Conservation (phyloP, 768 basidiomycete genomes). For the Coprinellus micaceus region DNA sequence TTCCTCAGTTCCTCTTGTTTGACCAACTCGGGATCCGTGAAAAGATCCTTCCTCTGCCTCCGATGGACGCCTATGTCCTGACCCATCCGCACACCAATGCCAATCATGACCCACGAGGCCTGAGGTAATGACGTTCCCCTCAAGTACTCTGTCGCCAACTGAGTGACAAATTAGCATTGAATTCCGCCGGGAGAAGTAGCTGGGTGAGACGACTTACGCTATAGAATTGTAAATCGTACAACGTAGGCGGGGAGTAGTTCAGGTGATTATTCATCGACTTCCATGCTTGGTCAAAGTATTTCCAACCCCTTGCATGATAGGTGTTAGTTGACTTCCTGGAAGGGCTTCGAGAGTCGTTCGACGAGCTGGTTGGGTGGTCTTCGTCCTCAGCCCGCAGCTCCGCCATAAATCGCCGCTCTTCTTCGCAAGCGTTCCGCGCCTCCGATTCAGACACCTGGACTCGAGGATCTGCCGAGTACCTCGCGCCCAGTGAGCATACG, state of each 20-base stretch:
- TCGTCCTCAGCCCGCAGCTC: neutral
- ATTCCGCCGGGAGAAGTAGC: constrained; percentile 17
- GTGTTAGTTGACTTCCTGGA: neutral
- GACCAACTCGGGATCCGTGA: constrained; percentile 21
- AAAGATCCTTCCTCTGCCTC: constrained; percentile 23
- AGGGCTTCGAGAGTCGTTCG: neutral
- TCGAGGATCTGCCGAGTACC: constrained; percentile 51
- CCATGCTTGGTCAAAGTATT: constrained; percentile 57
- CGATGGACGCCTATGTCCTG: constrained; percentile 79
- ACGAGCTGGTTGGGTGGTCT: neutral
- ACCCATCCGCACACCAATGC: constrained; percentile 67
- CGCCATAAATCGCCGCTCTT: neutral
- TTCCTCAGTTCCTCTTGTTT: constrained; percentile 30
- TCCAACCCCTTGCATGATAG: constrained; percentile 51
- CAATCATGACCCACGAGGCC: constrained; percentile 64
- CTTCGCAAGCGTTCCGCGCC: constrained; percentile 8
- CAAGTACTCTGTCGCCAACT: constrained; percentile 52
- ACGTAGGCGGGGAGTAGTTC: constrained; percentile 49
- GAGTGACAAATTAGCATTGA: constrained; percentile 11
- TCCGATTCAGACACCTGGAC: constrained; percentile 31
- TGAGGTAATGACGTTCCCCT: constrained; percentile 58
- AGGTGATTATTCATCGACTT: constrained; percentile 39
- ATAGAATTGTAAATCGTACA: constrained; percentile 71
- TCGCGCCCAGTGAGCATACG: constrained; percentile 58
- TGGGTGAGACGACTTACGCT: constrained; percentile 37